Conservation (phyloP, 2,329 filamentous ascomycete species). For the Ascochyta rabiei region DNA sequence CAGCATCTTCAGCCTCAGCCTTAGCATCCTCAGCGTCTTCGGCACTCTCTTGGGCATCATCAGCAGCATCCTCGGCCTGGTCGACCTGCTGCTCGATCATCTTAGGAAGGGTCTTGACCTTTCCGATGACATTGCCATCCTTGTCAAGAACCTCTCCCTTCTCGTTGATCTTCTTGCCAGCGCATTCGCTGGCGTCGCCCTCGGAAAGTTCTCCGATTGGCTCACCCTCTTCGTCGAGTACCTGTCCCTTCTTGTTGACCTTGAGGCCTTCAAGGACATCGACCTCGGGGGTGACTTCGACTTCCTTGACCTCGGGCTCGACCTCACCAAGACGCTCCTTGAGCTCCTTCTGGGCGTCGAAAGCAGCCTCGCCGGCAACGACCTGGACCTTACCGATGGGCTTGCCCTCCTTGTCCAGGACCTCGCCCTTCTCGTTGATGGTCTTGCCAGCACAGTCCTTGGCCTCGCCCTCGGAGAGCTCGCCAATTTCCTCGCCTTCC, state of each 20-base stretch:
- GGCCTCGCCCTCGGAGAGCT: constrained; percentile 56
- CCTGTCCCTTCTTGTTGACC: constrained; percentile 64
- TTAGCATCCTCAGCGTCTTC: constrained; percentile 40
- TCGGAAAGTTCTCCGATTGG: constrained; percentile 59
- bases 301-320: constrained; percentile 50
- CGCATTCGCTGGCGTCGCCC: constrained; percentile 66
- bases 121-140: constrained; percentile 67
- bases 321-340: constrained; percentile 54
- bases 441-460: constrained; percentile 54
- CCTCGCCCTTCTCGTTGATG: constrained; percentile 58
- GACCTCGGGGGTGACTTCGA: constrained; percentile 52
- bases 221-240: constrained; percentile 60
- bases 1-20: constrained; percentile 35
- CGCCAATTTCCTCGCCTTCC: constrained; percentile 58
- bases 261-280: constrained; percentile 59
- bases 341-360: constrained; percentile 56
- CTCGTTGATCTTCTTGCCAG: constrained; percentile 69
- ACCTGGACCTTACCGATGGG: constrained; percentile 57
- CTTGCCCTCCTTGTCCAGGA: constrained; percentile 58
- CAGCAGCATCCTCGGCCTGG: constrained; percentile 34
- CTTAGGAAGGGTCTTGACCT: constrained; percentile 61
- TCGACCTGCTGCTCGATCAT: constrained; percentile 46
- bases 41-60: constrained; percentile 38
- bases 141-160: constrained; percentile 69
- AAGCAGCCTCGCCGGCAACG: constrained; percentile 57